Evolutionary conservation across 306 rosid genomes (phyloP).

Genomic region (Lathyrus sativus): DNA sequence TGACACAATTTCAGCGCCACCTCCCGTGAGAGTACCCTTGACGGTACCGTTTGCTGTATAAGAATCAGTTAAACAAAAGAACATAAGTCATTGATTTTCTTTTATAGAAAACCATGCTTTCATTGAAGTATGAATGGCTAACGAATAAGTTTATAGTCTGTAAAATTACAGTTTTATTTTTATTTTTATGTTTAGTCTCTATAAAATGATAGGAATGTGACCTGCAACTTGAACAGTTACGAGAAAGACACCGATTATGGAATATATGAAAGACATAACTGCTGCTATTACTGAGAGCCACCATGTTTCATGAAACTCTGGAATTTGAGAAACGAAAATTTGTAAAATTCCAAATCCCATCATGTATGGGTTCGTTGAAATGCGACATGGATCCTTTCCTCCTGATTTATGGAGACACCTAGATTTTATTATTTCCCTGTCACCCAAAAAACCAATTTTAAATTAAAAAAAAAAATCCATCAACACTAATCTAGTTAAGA

Average conservation of each 20-base stretch:
- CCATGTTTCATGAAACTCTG: constrained; percentile 53
- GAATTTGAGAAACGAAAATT: constrained; percentile 53
- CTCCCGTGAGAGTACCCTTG: constrained; percentile 51
- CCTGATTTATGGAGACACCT: constrained; percentile 43
- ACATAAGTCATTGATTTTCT: neutral
- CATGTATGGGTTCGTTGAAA: constrained; percentile 47
- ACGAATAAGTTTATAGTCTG: neutral
- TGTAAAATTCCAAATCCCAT: constrained; percentile 47
- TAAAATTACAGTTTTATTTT: neutral
- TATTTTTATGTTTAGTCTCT: neutral
- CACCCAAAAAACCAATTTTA: neutral
- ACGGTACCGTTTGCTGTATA: constrained; percentile 49
- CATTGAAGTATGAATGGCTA: no score
- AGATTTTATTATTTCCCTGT: constrained; percentile 52
- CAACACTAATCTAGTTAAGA: neutral
- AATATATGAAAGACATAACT: constrained; percentile 56
- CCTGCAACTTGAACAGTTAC: constrained; percentile 56
- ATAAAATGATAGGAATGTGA: constrained; percentile 1
- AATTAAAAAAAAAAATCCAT: neutral
- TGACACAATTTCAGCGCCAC: constrained; percentile 38
- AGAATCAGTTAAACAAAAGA: constrained; percentile 5
- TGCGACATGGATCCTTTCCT: constrained; percentile 37
- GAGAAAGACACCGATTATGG: constrained; percentile 56
- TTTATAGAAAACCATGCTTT: neutral
- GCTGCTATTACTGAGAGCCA: constrained; percentile 64